Conservation (phyloP, 768 basidiomycete genomes). For the Russula ochroleuca region DNA sequence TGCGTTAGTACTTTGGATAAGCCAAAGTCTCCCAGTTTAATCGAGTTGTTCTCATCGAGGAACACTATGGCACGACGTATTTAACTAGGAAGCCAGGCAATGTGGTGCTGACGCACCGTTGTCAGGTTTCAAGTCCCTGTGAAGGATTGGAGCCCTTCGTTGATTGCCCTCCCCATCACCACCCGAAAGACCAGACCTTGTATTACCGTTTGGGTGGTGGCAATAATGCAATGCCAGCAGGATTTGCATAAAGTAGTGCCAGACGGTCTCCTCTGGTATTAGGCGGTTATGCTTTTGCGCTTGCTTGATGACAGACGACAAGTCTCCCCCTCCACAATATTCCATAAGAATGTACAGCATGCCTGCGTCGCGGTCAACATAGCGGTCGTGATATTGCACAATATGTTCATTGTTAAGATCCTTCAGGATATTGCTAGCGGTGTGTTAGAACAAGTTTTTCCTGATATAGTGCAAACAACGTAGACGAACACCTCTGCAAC, state of each 20-base stretch:
- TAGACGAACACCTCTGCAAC: constrained; percentile 90
- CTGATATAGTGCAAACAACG: background rate
- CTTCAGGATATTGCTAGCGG: constrained; percentile 85
- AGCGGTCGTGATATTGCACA: constrained; percentile 89
- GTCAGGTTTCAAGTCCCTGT: constrained; percentile 95
- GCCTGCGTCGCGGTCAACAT: constrained; percentile 85
- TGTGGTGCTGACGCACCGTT: constrained; percentile 59
- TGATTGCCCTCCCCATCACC: constrained; percentile 44
- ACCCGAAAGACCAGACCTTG: constrained; percentile 43
- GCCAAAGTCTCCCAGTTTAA: constrained; percentile 97
- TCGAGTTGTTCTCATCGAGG: constrained; percentile 73
- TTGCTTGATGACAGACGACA: constrained; percentile 82
- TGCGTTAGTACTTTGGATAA: constrained; percentile 87
- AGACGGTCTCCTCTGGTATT: constrained; percentile 89
- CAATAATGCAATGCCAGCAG: constrained; percentile 87
- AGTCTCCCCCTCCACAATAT: constrained; percentile 95
- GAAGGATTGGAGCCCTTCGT: constrained; percentile 71
- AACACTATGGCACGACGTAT: constrained; percentile 57
- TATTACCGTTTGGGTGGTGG: constrained; percentile 65
- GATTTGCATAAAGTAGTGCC: constrained; percentile 95
- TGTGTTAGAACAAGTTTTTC: background rate
- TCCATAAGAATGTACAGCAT: constrained; percentile 99
- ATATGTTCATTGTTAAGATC: constrained; percentile 94
- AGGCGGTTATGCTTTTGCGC: constrained; percentile 61
- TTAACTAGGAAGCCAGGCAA: background rate